Conservation (phyloP, 2,329 filamentous ascomycete genomes). For the Teratosphaeria pseudoeucalypti region DNA sequence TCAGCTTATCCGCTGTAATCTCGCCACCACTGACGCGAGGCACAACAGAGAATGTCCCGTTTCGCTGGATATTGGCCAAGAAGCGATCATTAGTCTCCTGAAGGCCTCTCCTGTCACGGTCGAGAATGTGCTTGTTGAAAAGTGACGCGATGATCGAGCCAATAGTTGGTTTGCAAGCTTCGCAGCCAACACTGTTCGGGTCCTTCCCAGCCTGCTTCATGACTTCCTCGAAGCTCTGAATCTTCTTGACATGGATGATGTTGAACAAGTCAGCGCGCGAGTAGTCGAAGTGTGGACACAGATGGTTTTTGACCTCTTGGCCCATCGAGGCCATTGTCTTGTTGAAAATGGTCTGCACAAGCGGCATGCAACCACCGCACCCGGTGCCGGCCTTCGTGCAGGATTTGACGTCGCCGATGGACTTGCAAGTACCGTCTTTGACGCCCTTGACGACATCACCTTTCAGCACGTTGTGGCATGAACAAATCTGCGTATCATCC, state of each 20-base stretch:
- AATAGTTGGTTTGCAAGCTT: conserved; percentile 74
- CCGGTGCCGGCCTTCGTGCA: conserved; percentile 89
- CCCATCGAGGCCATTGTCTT: conserved; percentile 77
- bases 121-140: conserved; percentile 76
- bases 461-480: conserved; percentile 86
- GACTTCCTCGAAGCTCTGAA: conserved; percentile 61
- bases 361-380: conserved; percentile 80
- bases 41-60: conserved; percentile 82
- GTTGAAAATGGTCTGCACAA: conserved; percentile 85
- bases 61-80: conserved; percentile 80
- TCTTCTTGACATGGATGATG: conserved; percentile 70
- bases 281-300: conserved; percentile 76
- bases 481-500: conserved; percentile 82
- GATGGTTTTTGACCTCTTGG: conserved; percentile 73
- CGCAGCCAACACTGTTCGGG: conserved; percentile 64
- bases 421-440: conserved; percentile 71
- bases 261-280: conserved; percentile 84
- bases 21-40: conserved; percentile 76
- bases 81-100: conserved; percentile 89
- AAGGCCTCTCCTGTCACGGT: conserved; percentile 57
- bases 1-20: conserved; percentile 76
- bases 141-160: conserved; percentile 71
- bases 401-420: conserved; percentile 70
- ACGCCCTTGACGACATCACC: conserved; percentile 62
- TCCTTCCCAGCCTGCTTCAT: conserved; percentile 71